Base-by-base conservation (phyloP, 371 early-diverging fungal genomes). In the Parasitella parasitica region DNA sequence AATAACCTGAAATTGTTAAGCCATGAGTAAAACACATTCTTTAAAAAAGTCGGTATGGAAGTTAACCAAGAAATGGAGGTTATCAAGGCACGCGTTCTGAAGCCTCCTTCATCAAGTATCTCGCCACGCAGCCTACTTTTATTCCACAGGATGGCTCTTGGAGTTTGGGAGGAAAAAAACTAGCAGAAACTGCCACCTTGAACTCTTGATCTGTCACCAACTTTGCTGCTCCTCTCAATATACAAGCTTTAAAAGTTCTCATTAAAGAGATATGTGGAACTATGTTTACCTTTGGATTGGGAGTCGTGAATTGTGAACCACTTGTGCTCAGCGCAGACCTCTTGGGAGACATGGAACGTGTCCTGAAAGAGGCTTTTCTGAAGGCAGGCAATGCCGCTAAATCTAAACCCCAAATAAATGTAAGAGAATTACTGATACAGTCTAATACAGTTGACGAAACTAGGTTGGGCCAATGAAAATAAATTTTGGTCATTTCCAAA, bases 161-260 rank as follows among this genome's bases (percentile, higher is more conserved):
- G 98, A 96, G 97, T 73, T 76, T 98, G 63, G 82, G 87, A 54
- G 91, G 91, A 62, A 93, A 94, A 76, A 89, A 88, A 76, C 83
- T 93, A 1, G 86, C 82, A 22, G 75, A 81, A 20, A 92, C 94
- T 24, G 89, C 87, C 12, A 84, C 81, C 7, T 82, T 96, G 20
- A 78, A 84, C 22, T 89, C 90, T 13, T 96, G 96, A 96, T 80
- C 85, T 18, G 89, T 97, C 18, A 82, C 94, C 11, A 81, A 82
- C 37, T 85, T 89, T 61, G 67, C 71, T 4, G 38, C 82, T 5
- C 67, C 75, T 8, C 39, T 63, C 67, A 9, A 75, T 86, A n/a
- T n/a, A n/a, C n/a, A n/a, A n/a, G n/a, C n/a, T n/a, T n/a, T n/a
- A n/a, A n/a, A n/a, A n/a, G n/a, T n/a, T n/a, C n/a, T n/a, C n/a